These are phyloP conservation scores for Chloris gayana DNA, from an alignment of 176 grass and related monocot genomes.

Conservation along the genomic window DNA sequence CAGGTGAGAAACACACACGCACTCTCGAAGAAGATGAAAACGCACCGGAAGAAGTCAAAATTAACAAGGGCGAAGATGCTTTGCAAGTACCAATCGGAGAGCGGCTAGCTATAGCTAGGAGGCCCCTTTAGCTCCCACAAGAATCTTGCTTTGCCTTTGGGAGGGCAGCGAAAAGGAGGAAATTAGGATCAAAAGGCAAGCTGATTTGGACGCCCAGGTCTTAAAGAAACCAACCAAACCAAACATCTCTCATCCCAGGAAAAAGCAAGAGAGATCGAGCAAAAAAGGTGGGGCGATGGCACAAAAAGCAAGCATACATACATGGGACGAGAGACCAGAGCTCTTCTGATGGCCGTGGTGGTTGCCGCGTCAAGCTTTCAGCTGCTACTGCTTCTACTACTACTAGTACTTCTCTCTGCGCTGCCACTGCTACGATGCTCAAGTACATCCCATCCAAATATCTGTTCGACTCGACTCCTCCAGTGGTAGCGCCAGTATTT, in stretches of 20 bases:
- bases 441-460: constrained; percentile 42
- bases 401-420: too few species aligned
- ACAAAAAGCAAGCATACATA: constrained; percentile 33
- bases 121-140: constrained; percentile 30
- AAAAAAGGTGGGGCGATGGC: constrained; percentile 24
- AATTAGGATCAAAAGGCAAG: constrained; percentile 52
- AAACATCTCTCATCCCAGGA: constrained; percentile 46
- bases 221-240: constrained; percentile 62
- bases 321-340: constrained; percentile 16
- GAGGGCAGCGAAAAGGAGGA: constrained; percentile 27
- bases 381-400: too few species aligned
- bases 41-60: neutral
- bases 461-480: constrained; percentile 30
- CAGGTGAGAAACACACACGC: neutral
- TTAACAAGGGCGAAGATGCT: too few species aligned
- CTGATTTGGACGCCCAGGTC: constrained; percentile 49
- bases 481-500: constrained; percentile 11
- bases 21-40: too few species aligned
- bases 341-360: constrained; percentile 10
- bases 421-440: neutral
- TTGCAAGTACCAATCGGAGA: constrained; percentile 42
- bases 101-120: neutral
- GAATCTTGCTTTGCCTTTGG: constrained; percentile 55
- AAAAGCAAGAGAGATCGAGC: constrained; percentile 31
- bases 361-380: constrained; percentile 44